phyloP scores from a whole-genome alignment of 2,329 filamentous ascomycete species.

The Chaetomium olivaceum region DNA sequence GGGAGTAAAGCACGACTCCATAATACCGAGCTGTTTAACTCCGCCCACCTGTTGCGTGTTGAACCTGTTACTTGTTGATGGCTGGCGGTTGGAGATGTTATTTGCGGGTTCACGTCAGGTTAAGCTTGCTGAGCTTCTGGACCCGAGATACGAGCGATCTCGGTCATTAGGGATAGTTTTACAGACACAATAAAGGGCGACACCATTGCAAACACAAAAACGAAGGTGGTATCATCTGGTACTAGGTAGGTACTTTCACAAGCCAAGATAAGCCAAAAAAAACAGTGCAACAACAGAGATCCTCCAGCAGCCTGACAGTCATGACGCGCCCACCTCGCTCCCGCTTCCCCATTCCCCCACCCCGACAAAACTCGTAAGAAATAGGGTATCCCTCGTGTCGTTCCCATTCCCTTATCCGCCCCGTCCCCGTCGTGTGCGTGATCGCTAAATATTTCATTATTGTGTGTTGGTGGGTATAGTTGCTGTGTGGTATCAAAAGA shows the following conservation, averaged over 20 bases:
- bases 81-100: too few species aligned
- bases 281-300: background rate
- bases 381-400: background rate
- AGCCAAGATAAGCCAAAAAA: background rate
- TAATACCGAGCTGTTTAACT: too few species aligned
- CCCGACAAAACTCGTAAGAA: background rate
- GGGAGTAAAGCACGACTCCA: too few species aligned
- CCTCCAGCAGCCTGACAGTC: background rate
- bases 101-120: too few species aligned
- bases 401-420: too few species aligned
- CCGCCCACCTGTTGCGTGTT: too few species aligned
- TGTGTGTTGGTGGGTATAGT: background rate
- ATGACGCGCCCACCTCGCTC: background rate
- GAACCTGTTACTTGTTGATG: too few species aligned
- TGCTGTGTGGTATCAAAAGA: background rate
- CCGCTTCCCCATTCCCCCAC: background rate
- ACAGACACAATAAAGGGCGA: background rate
- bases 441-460: background rate
- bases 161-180: too few species aligned
- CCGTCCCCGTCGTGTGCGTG: background rate
- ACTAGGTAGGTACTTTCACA: background rate
- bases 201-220: slow-evolving; percentile 5
- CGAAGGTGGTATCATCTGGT: slow-evolving; percentile 14
- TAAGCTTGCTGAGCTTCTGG: too few species aligned
- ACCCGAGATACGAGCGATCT: too few species aligned